phyloP scores from a whole-genome alignment of 805 yeast species.

The Starmerella floricola region DNA sequence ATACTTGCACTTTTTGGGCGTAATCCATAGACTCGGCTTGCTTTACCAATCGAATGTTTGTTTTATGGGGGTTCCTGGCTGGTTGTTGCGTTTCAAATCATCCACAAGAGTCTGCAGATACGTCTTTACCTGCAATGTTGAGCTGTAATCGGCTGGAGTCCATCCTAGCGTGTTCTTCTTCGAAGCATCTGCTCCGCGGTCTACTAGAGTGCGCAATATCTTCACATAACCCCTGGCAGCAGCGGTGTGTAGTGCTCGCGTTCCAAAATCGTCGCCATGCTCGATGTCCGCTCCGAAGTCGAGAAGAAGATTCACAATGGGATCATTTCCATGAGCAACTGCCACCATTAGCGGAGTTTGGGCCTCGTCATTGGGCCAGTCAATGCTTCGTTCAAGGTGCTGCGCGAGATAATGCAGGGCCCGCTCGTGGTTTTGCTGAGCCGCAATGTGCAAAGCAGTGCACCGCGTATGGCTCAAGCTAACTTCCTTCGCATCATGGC shows the following conservation, averaged over 20 bases:
- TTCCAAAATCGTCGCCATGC: slow-evolving; percentile 57
- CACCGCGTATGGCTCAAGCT: slow-evolving; percentile 43
- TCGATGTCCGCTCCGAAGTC: slow-evolving; percentile 71
- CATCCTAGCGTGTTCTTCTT: slow-evolving; percentile 48
- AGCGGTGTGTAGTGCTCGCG: slow-evolving; percentile 77
- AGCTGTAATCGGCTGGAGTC: slow-evolving; percentile 50
- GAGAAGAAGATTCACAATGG: slow-evolving; percentile 50
- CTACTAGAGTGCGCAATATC: slow-evolving; percentile 43
- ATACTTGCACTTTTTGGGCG: too few relatives aligned
- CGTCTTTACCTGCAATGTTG: slow-evolving; percentile 40
- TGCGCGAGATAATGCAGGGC: slow-evolving; percentile 63
- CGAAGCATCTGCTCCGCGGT: slow-evolving; percentile 38
- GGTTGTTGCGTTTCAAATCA: slow-evolving; percentile 15
- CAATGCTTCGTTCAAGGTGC: slow-evolving; percentile 45
- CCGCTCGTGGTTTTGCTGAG: slow-evolving; percentile 51
- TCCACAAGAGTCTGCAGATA: slow-evolving; percentile 28
- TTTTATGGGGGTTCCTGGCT: slow-evolving; percentile 13
- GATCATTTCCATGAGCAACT: slow-evolving; percentile 45
- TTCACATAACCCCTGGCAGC: slow-evolving; percentile 53
- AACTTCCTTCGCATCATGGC: slow-evolving; percentile 43
- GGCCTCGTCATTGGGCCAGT: slow-evolving; percentile 43
- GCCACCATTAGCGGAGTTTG: slow-evolving; percentile 50
- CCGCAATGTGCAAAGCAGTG: slow-evolving; percentile 62
- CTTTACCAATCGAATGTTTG: slow-evolving; percentile 15
- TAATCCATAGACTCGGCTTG: too few relatives aligned